phyloP scores from a whole-genome alignment of 306 rosid genomes.

The peach (Prunus persica) region DNA sequence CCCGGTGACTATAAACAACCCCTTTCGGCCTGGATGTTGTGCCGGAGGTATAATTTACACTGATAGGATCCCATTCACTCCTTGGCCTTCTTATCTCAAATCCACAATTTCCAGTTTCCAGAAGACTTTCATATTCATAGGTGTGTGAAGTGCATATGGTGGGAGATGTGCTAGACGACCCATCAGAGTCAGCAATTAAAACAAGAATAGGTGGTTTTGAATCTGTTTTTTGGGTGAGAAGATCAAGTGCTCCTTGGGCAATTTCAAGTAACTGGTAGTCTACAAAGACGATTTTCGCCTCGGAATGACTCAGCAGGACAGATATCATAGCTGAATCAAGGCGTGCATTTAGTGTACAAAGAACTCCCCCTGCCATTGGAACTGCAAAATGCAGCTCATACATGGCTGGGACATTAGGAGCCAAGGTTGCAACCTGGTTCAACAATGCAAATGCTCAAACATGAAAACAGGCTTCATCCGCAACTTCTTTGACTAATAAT shows the following conservation, averaged over 20 bases:
- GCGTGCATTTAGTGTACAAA: slow-evolving; percentile 71
- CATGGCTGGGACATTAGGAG: slow-evolving; percentile 88
- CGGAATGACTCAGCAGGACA: slow-evolving; percentile 54
- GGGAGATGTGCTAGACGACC: slow-evolving; percentile 15
- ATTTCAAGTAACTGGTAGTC: slow-evolving; percentile 61
- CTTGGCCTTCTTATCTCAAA: slow-evolving; percentile 55
- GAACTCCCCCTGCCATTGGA: slow-evolving; percentile 88
- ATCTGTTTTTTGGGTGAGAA: slow-evolving; percentile 30
- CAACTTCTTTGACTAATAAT: neutral
- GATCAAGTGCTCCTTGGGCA: slow-evolving; percentile 52
- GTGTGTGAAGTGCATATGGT: slow-evolving; percentile 11
- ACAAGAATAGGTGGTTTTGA: slow-evolving; percentile 49
- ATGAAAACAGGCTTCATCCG: neutral
- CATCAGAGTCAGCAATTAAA: slow-evolving; percentile 43
- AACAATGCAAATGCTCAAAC: slow-evolving; percentile 4
- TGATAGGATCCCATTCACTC: slow-evolving; percentile 80
- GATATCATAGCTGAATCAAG: slow-evolving; percentile 57
- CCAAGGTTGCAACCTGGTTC: slow-evolving; percentile 72
- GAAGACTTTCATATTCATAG: slow-evolving; percentile 61
- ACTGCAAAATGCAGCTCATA: slow-evolving; percentile 92
- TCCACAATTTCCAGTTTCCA: slow-evolving; percentile 34
- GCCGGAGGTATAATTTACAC: slow-evolving; percentile 83
- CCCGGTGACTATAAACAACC: slow-evolving; percentile 73
- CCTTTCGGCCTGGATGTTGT: slow-evolving; percentile 94
- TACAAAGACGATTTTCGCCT: slow-evolving; percentile 66